Evolutionary conservation across 306 rosid species (phyloP).

Genomic region (Prunus campanulata): DNA sequence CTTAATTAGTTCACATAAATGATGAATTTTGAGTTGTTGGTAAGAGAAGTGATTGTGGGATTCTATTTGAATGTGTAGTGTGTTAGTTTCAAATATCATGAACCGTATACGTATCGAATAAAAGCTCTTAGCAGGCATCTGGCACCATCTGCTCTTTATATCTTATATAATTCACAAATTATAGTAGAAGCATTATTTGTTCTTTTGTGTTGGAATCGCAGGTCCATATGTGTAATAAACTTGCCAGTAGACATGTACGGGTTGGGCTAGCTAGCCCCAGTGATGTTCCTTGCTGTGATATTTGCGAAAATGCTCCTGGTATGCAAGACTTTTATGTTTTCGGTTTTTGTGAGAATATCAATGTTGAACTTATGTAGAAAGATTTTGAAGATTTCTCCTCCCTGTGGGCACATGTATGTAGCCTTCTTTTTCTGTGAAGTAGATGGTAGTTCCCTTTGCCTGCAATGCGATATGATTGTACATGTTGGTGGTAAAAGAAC

Average conservation of each 20-base stretch:
- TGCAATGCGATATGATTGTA: conserved; percentile 72
- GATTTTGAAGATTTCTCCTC: conserved; percentile 14
- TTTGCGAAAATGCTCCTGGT: conserved; percentile 80
- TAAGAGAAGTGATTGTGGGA: neutral
- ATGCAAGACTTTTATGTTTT: conserved; percentile 7
- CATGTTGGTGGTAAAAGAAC: conserved; percentile 82
- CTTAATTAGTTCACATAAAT: neutral
- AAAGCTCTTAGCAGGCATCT: neutral
- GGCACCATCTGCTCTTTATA: neutral
- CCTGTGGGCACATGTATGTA: conserved; percentile 33
- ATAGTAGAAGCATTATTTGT: neutral
- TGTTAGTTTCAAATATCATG: neutral
- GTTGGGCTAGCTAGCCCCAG: conserved; percentile 68
- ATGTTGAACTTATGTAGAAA: conserved; percentile 6
- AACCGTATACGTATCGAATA: neutral
- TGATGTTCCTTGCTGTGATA: conserved; percentile 64
- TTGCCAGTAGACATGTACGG: conserved; percentile 68
- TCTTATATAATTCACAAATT: neutral
- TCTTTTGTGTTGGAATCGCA: conserved; percentile 33
- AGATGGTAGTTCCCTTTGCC: conserved; percentile 76
- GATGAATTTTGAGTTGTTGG: neutral
- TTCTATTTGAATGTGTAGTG: neutral
- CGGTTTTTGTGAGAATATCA: neutral
- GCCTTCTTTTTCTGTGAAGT: conserved; percentile 80
- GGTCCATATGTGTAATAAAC: conserved; percentile 79